Base-by-base conservation (phyloP, 345 rosid genomes). In the Boechera stricta region DNA sequence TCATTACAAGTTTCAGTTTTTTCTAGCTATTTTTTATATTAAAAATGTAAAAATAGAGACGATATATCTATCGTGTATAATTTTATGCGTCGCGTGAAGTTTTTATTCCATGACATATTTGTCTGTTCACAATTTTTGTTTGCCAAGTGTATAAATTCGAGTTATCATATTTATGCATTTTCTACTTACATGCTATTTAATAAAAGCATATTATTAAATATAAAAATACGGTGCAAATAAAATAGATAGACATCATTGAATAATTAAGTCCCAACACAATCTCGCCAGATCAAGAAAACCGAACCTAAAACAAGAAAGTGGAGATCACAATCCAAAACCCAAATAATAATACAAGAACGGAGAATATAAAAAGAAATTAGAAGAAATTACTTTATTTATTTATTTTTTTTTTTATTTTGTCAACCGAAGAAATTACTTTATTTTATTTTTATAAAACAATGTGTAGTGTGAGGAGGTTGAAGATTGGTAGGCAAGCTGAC, bases 401-500 rank as follows among this genome's bases (percentile, higher is more conserved):
- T 9, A 6, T 35, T 5, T 33, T 33, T 5, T 33, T 9, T 21
- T 21, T 21, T 1, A 1, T 21, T 21, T 21, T 21, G 24, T 21
- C 24, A 21, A 21, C 24, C 24, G 52, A 81, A 84, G 48, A 82
- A 78, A 70, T 75, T 84, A 78, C 76, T 62, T n/a, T 35, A 6
- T 35, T 5, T 33, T 33, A 21, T 21, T 21, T 21, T 5, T 33
- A 9, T 0, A 42, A 83, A 54, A 70, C 42, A 53, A 39, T 64
- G 77, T 72, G 73, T 48, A 58, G 56, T 59, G 42, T 66, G 77
- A 48, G 72, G 73, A 78, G 64, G 77, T 65, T 78, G 73, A 72
- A 81, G 80, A 77, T 80, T 83, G 80, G 83, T 85, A 79, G 85
- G 91, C 84, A 88, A 83, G 65, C 80, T 85, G 96, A 85, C 94